Evolutionary conservation across 495 filamentous ascomycete genomes (phyloP).

Genomic region (Peziza echinospora): DNA sequence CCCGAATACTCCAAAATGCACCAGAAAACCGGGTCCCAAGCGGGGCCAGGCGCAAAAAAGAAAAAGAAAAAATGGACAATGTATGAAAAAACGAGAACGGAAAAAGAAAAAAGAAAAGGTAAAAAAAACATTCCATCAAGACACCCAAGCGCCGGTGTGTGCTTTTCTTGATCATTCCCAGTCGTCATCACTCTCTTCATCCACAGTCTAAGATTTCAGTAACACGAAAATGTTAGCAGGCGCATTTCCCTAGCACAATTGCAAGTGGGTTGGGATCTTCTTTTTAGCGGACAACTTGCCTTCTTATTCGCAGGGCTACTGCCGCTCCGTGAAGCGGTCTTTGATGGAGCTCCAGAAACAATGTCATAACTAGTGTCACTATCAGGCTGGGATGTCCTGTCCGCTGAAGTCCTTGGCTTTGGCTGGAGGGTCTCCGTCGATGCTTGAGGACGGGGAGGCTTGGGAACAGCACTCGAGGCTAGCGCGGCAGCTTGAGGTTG

Average conservation of each 20-base stretch:
- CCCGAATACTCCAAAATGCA: no score
- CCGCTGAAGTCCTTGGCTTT: conserved; percentile 13
- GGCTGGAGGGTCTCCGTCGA: conserved; percentile 14
- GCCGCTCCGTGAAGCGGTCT: conserved; percentile 1
- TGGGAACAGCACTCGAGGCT: background rate
- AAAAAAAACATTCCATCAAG: no score
- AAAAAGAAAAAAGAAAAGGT: no score
- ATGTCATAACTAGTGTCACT: conserved; percentile 19
- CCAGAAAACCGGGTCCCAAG: no score
- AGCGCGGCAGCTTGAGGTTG: background rate
- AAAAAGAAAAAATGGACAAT: no score
- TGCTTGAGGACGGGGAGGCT: background rate
- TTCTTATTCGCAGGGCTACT: background rate
- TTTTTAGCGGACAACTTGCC: background rate
- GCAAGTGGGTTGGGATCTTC: background rate
- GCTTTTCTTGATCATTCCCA: no score
- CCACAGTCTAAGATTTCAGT: background rate
- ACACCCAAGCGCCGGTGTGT: no score
- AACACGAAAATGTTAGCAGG: no score
- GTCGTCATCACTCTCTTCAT: background rate
- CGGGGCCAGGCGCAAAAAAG: no score
- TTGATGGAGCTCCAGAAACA: conserved; percentile 16
- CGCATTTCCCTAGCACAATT: background rate
- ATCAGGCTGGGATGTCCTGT: conserved; percentile 15
- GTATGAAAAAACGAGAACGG: no score